Percentiles rank a stretch among this genome's conserved stretches.
Evolutionary conservation across 345 rosid species (phyloP).

Genomic region (Citrus unshiu): DNA sequence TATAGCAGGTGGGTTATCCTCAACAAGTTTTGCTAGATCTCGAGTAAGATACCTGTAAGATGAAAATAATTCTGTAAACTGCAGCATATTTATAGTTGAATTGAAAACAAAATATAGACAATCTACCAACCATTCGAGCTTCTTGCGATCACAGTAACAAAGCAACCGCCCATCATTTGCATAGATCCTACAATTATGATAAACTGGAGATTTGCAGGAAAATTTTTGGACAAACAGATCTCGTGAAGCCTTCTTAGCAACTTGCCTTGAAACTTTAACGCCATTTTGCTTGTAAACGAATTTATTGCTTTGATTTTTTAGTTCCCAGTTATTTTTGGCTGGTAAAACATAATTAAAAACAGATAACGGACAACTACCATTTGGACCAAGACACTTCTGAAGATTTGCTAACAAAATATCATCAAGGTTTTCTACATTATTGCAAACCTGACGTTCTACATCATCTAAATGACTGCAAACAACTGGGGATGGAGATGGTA

Average conservation of each 20-base stretch:
- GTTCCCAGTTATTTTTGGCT: slow-evolving; percentile 45
- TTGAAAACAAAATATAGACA: slow-evolving; percentile 8
- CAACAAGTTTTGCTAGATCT: slow-evolving; percentile 77
- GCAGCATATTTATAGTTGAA: slow-evolving; percentile 5
- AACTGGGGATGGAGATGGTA: slow-evolving; percentile 57
- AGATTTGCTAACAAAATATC: slow-evolving; percentile 45
- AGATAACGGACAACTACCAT: slow-evolving; percentile 73
- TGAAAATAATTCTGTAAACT: slow-evolving; percentile 10
- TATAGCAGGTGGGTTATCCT: slow-evolving; percentile 79
- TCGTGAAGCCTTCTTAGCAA: slow-evolving; percentile 70
- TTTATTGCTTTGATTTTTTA: slow-evolving; percentile 17
- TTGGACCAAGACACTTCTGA: slow-evolving; percentile 65
- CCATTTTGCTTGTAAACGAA: slow-evolving; percentile 50
- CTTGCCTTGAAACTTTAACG: slow-evolving; percentile 43
- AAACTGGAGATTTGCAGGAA: slow-evolving; percentile 96
- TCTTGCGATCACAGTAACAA: slow-evolving; percentile 87
- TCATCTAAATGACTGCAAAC: slow-evolving; percentile 72
- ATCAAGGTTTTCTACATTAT: slow-evolving; percentile 39
- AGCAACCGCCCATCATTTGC: slow-evolving; percentile 91
- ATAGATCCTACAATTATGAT: slow-evolving; percentile 91
- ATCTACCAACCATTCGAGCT: slow-evolving; percentile 79
- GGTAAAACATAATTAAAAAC: slow-evolving; percentile 68
- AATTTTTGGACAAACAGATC: slow-evolving; percentile 81
- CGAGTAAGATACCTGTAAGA: slow-evolving; percentile 65
- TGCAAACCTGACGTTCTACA: slow-evolving; percentile 38